Conservation (phyloP, 176 grass and related monocot genomes). For the Zoysia pacifica region DNA sequence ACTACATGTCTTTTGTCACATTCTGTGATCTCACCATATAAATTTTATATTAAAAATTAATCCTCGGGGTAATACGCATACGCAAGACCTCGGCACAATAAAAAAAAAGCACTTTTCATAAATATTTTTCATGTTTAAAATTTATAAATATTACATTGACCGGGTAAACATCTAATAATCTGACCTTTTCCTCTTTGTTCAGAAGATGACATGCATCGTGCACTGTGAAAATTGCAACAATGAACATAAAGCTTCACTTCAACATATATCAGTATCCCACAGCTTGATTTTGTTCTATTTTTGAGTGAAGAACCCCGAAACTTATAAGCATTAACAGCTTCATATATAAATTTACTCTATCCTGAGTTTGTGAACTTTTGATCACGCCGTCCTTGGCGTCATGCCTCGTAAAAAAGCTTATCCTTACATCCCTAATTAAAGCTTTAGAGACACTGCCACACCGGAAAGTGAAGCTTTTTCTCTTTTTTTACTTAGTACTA, state of each 20-base stretch:
- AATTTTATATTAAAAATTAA: neutral
- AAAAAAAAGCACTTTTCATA: neutral
- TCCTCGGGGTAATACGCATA: neutral
- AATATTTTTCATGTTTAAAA: neutral
- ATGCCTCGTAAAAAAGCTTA: constrained; percentile 13
- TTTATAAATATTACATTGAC: neutral
- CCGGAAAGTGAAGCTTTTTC: neutral
- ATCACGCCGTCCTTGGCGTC: constrained; percentile 34
- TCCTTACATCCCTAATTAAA: neutral
- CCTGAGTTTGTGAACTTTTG: neutral
- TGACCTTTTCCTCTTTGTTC: neutral
- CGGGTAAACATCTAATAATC: neutral
- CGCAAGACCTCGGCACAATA: neutral
- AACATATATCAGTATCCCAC: neutral
- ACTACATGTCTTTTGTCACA: constrained; percentile 12
- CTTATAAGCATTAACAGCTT: neutral
- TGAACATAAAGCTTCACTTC: neutral
- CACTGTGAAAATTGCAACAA: neutral
- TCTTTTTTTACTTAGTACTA: neutral
- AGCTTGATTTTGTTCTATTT: neutral
- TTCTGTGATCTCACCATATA: constrained; percentile 4
- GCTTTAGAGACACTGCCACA: neutral
- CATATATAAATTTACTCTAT: neutral
- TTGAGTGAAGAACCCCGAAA: neutral
- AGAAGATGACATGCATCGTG: neutral